Percentiles rank a stretch among this genome's conserved stretches.
phyloP scores from a whole-genome alignment of 305 asterid species.

The Lippia alba region DNA sequence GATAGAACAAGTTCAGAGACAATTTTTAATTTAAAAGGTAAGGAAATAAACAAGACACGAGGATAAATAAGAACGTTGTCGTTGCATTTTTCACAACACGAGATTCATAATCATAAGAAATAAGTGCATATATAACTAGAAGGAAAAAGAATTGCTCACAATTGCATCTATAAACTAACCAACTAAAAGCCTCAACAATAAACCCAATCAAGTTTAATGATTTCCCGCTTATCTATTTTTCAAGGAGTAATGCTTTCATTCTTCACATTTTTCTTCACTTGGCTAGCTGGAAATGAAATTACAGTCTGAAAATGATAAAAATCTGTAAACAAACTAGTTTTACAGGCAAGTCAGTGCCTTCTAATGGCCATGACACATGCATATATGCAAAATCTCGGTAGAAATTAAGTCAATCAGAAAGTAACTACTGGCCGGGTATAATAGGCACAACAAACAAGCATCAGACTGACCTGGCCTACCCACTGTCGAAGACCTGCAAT shows the following conservation, averaged over 20 bases:
- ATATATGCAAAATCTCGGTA: constrained; percentile 31
- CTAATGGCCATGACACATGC: constrained; percentile 32
- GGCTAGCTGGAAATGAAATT: constrained; percentile 15
- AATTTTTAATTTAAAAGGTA: constrained; percentile 14
- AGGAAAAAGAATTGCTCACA: neutral
- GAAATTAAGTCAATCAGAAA: constrained; percentile 28
- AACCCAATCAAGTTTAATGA: constrained; percentile 1
- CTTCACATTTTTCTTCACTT: constrained; percentile 17
- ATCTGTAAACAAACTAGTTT: constrained; percentile 10
- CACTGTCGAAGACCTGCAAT: constrained; percentile 89
- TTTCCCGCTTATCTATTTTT: neutral
- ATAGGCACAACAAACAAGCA: constrained; percentile 24
- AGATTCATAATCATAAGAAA: neutral
- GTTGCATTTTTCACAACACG: neutral
- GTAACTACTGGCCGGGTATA: constrained; percentile 21
- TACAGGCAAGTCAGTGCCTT: constrained; percentile 18
- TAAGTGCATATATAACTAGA: no score
- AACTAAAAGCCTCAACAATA: constrained; percentile 20
- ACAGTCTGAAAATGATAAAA: constrained; percentile 9
- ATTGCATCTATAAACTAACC: constrained; percentile 19
- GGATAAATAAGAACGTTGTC: constrained; percentile 14
- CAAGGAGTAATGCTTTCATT: neutral
- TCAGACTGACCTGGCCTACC: constrained; percentile 93
- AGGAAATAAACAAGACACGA: constrained; percentile 16
- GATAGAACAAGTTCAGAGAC: constrained; percentile 1